phyloP scores from a whole-genome alignment of 345 rosid genomes.

The Balakata baccata region DNA sequence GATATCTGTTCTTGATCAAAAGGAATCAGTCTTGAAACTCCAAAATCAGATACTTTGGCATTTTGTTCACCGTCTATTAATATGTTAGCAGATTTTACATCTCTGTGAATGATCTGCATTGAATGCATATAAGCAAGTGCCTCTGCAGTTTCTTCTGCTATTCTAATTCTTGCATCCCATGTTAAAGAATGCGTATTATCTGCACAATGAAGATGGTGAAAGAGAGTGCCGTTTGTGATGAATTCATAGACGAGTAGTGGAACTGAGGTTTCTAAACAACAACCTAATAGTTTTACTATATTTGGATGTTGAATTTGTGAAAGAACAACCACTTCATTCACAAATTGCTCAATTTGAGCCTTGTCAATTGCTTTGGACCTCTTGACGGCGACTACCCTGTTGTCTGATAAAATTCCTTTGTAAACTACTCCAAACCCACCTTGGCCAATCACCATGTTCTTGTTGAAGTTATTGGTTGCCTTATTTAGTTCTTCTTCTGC shows the following conservation, averaged over 20 bases:
- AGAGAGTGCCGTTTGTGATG: conserved; percentile 23
- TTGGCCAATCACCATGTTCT: conserved; percentile 18
- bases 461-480: conserved; percentile 26
- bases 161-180: conserved; percentile 25
- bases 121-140: conserved; percentile 22
- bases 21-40: conserved; percentile 30
- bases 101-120: conserved; percentile 27
- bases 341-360: conserved; percentile 24
- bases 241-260: conserved; percentile 26
- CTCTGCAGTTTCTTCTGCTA: conserved; percentile 20
- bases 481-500: conserved; percentile 19
- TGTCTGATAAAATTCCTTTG: conserved; percentile 22
- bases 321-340: conserved; percentile 22
- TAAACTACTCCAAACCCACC: conserved; percentile 29
- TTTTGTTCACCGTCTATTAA: conserved; percentile 19
- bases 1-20: conserved; percentile 17
- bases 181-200: not conserved
- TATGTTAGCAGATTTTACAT: conserved; percentile 26
- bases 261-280: conserved; percentile 23
- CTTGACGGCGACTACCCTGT: conserved; percentile 22
- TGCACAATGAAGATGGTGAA: conserved; percentile 15
- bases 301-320: conserved; percentile 23
- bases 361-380: conserved; percentile 24
- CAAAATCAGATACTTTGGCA: conserved; percentile 29
- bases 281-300: conserved; percentile 25